Evolutionary conservation across 345 rosid genomes (phyloP).

Genomic region (Ceriops tagal): DNA sequence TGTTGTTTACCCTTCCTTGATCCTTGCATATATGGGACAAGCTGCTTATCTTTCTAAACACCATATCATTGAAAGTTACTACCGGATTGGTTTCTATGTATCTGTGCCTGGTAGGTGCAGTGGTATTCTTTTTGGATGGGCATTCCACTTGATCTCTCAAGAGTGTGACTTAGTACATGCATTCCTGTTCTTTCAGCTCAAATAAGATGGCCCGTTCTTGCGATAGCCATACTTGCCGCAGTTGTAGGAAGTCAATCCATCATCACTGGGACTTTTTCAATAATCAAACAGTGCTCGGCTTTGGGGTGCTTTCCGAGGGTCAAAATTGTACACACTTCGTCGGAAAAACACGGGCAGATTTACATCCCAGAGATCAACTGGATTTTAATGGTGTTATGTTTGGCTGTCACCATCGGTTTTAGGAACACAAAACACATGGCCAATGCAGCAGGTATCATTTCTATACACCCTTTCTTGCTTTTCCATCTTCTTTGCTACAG

Average conservation of each 20-base stretch:
- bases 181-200: neutral
- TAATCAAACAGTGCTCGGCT: slow-evolving; percentile 13
- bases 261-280: slow-evolving; percentile 17
- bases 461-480: neutral
- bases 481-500: neutral
- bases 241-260: slow-evolving; percentile 19
- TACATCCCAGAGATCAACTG: slow-evolving; percentile 19
- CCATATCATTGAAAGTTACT: slow-evolving; percentile 5
- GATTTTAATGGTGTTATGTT: slow-evolving; percentile 14
- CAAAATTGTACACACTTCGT: slow-evolving; percentile 15
- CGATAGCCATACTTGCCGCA: slow-evolving; percentile 11
- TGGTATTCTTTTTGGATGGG: neutral
- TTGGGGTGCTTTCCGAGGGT: slow-evolving; percentile 17
- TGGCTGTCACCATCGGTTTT: slow-evolving; percentile 19
- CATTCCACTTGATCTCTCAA: neutral
- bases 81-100: slow-evolving; percentile 14
- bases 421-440: slow-evolving; percentile 6
- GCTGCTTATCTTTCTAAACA: slow-evolving; percentile 9
- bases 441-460: slow-evolving; percentile 3
- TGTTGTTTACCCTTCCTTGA: slow-evolving; percentile 15
- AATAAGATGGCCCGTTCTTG: slow-evolving; percentile 17
- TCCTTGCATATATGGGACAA: slow-evolving; percentile 19
- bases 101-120: slow-evolving; percentile 16
- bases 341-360: slow-evolving; percentile 13
- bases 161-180: neutral